Evolutionary conservation across 1,284 basidiomycete species (phyloP).

Genomic region (Microbotryum intermedium): DNA sequence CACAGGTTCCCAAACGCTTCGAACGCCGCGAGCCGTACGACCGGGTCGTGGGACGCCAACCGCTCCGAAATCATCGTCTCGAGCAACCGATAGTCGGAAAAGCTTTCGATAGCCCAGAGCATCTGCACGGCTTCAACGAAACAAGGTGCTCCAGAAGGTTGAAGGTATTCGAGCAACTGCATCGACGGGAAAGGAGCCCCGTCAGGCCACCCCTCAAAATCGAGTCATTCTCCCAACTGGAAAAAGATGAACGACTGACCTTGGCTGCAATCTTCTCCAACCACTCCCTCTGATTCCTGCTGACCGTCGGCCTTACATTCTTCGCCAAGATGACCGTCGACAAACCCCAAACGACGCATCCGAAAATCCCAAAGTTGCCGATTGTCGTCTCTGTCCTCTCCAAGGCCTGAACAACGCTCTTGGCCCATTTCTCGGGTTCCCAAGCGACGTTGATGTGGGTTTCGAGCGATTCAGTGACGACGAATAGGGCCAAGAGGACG

Average conservation of each 20-base stretch:
- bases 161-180: conserved; percentile 67
- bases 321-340: conserved; percentile 51
- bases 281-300: neutral
- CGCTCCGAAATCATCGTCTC: conserved; percentile 66
- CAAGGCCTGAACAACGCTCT: conserved; percentile 32
- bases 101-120: conserved; percentile 72
- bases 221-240: no score
- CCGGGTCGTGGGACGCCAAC: conserved; percentile 50
- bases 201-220: neutral
- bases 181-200: neutral
- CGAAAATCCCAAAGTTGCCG: conserved; percentile 58
- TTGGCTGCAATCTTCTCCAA: conserved; percentile 5
- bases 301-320: conserved; percentile 49
- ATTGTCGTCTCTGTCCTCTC: conserved; percentile 8
- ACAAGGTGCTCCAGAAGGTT: conserved; percentile 57
- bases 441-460: conserved; percentile 29
- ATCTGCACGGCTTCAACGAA: conserved; percentile 74
- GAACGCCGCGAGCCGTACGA: conserved; percentile 47
- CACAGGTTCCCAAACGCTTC: conserved; percentile 88
- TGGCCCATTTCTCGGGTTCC: conserved; percentile 38
- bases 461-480: neutral
- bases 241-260: neutral
- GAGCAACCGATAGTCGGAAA: conserved; percentile 52
- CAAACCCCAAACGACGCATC: conserved; percentile 54
- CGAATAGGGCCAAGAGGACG: conserved; percentile 11